Evolutionary conservation across 805 yeast species (phyloP).

Genomic region (Komagataella pseudopastoris): DNA sequence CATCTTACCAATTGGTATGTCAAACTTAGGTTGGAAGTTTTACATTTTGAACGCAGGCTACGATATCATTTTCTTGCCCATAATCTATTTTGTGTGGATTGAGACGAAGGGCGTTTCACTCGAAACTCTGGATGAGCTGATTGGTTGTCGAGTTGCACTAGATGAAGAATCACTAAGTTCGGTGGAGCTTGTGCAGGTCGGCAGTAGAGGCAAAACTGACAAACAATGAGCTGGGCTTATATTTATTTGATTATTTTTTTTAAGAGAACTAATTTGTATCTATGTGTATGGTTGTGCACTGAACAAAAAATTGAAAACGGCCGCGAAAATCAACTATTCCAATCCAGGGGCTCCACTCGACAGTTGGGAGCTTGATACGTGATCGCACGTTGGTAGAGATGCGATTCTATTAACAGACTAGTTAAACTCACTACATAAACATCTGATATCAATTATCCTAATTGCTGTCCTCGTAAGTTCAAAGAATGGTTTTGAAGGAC

Average conservation of each 20-base stretch:
- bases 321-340: no score
- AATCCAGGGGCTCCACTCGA: no score
- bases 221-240: not conserved
- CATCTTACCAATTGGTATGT: constrained; percentile 17
- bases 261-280: not conserved
- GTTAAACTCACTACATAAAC: no score
- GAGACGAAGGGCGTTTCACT: constrained; percentile 14
- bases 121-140: constrained; percentile 15
- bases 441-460: no score
- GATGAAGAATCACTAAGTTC: not conserved
- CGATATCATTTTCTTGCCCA: constrained; percentile 9
- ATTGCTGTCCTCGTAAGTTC: no score
- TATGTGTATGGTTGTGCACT: no score
- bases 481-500: no score
- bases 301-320: no score
- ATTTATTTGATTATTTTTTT: no score
- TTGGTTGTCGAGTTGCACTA: constrained; percentile 5
- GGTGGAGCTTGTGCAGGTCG: not conserved
- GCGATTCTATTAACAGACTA: no score
- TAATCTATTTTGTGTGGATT: constrained; percentile 12
- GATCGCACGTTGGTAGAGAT: no score
- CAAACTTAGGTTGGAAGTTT: constrained; percentile 11
- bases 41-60: constrained; percentile 13
- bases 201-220: not conserved
- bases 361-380: no score